Evolutionary conservation across 2,329 filamentous ascomycete species (phyloP).

Genomic region (Fusarium nygamai): DNA sequence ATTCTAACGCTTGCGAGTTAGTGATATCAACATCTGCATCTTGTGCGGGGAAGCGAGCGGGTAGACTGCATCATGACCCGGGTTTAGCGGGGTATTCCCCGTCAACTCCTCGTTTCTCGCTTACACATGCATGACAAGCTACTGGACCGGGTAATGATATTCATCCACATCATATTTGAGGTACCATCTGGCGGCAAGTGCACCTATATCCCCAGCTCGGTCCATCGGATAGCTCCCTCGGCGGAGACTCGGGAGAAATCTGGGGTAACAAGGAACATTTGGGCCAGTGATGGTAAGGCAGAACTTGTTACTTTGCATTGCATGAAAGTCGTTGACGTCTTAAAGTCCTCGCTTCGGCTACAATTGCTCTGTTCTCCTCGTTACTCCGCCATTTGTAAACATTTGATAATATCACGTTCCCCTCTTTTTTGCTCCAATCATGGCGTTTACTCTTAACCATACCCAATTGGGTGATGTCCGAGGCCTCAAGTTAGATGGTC

Average conservation of each 20-base stretch:
- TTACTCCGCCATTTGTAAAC: background rate
- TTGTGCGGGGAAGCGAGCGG: background rate
- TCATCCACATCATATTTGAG: background rate
- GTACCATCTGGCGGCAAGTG: background rate
- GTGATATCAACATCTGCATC: background rate
- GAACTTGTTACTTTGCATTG: background rate
- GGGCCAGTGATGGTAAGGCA: accelerated
- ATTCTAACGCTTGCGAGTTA: background rate
- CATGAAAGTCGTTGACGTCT: background rate
- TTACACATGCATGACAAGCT: background rate
- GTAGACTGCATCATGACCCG: background rate
- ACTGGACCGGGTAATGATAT: background rate
- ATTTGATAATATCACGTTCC: background rate
- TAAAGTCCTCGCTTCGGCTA: background rate
- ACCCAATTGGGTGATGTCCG: background rate
- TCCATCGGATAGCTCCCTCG: accelerated
- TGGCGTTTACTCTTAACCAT: background rate
- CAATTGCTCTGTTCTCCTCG: background rate
- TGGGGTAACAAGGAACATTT: background rate
- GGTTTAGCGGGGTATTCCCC: background rate
- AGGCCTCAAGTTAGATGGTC: background rate
- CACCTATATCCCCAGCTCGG: background rate
- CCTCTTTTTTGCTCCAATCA: background rate
- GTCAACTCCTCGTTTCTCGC: background rate
- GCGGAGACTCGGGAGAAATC: background rate